These are phyloP conservation scores for Cercospora janseana DNA, from an alignment of 2,329 filamentous ascomycete species.

Conservation along the genomic window DNA sequence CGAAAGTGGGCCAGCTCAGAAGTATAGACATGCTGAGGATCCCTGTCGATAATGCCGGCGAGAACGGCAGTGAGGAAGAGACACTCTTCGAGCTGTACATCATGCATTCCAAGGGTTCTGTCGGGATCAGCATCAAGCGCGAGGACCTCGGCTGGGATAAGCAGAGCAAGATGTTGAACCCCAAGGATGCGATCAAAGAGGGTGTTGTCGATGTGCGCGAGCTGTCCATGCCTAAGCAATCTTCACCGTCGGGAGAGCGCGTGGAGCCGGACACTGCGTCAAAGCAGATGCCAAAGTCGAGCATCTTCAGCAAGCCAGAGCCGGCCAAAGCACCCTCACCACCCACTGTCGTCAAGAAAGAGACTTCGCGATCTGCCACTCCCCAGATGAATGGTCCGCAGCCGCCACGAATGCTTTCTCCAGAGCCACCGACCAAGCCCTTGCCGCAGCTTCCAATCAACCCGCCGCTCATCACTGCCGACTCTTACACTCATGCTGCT, in stretches of 20 bases:
- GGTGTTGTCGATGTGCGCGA: conserved; percentile 74
- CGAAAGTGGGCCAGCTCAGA: conserved; percentile 78
- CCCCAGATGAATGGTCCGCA: conserved; percentile 16
- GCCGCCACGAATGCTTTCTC: conserved; percentile 22
- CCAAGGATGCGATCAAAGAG: conserved; percentile 71
- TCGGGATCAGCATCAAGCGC: conserved; percentile 80
- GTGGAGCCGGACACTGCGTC: conserved; percentile 21
- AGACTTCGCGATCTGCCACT: conserved; percentile 23
- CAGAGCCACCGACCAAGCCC: conserved; percentile 27
- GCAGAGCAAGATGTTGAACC: conserved; percentile 80
- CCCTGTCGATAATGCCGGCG: conserved; percentile 56
- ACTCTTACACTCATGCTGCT: conserved; percentile 44
- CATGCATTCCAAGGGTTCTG: conserved; percentile 97
- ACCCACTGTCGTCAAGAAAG: conserved; percentile 26
- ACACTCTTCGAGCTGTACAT: conserved; percentile 91
- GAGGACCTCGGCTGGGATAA: conserved; percentile 87
- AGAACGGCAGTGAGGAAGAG: conserved; percentile 59
- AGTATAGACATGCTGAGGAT: conserved; percentile 84
- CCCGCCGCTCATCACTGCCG: conserved; percentile 36
- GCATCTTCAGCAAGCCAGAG: conserved; percentile 28
- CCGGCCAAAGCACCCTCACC: conserved; percentile 21
- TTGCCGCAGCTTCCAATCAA: conserved; percentile 32
- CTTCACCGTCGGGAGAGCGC: conserved; percentile 20
- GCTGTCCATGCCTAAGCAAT: conserved; percentile 44
- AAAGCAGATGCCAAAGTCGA: conserved; percentile 23